Evolutionary conservation across 148 eudicot genomes (phyloP).

Genomic region (Rhododendron ferrugineum): DNA sequence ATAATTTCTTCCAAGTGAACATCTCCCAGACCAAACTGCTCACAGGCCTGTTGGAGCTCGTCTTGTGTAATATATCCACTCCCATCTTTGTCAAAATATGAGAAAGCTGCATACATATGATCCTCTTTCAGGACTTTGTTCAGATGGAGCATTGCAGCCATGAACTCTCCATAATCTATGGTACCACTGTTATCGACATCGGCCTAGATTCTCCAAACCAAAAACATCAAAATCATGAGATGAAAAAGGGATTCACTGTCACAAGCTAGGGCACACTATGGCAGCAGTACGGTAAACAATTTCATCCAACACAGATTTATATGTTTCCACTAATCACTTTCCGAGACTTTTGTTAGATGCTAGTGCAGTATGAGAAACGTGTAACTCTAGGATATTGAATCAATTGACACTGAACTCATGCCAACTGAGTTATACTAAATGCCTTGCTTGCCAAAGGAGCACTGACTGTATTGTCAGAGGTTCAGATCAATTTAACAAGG

Average conservation of each 20-base stretch:
- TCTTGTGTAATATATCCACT: slow-evolving; percentile 56
- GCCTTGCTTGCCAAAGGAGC: not conserved
- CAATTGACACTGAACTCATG: not conserved
- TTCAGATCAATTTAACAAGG: not conserved
- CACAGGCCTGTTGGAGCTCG: slow-evolving; percentile 60
- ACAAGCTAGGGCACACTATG: not conserved
- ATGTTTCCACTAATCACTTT: not conserved
- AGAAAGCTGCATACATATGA: slow-evolving; percentile 57
- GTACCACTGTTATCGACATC: slow-evolving; percentile 66
- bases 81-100: slow-evolving; percentile 56
- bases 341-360: not conserved
- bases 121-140: slow-evolving; percentile 54
- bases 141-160: slow-evolving; percentile 55
- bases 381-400: not conserved
- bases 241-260: not conserved
- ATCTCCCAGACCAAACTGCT: slow-evolving; percentile 46
- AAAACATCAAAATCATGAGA: not conserved
- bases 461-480: not conserved
- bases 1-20: slow-evolving; percentile 52
- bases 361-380: not conserved
- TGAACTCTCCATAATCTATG: slow-evolving; percentile 57
- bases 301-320: not conserved
- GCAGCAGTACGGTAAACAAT: not conserved
- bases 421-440: not conserved
- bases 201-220: slow-evolving; percentile 31